Base-by-base conservation (phyloP, 441 rosid genomes). In the Lepidium campestre region DNA sequence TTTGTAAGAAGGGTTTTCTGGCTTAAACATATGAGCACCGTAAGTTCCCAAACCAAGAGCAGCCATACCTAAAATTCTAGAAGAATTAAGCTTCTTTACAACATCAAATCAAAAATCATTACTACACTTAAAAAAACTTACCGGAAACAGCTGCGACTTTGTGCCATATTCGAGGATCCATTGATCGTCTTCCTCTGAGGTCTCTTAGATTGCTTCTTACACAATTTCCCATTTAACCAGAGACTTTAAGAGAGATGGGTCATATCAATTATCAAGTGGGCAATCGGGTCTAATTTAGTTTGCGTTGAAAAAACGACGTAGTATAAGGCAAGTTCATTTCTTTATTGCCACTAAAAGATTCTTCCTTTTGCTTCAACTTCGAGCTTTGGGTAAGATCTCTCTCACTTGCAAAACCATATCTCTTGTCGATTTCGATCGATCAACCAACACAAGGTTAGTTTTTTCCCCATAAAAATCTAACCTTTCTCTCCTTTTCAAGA, bases 21-120 rank as follows among this genome's bases (percentile, higher is more conserved):
- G 99, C 58, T 85, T 91, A 82, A 85, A 93, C 70, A 50, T 77
- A 77, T 93, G 97, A 46, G 90, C 84, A 25, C 97, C 98, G 42
- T 89, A 89, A 17, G 98, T 85, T 41, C 98, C 98, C 71, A 93
- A 79, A 6, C 86, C 97, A 66, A 93, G 85, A 49, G 93, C 97
- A 17, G 93, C 93, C 42, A 86, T 79, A 46, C 97, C 97, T 90
- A 77, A 0, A 64, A 41, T 7, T 2, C 22, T 41, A 27, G 1
- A 49, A 6, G 23, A 61, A 61, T 55, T 34, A 63, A 42, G 6
- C 39, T 68, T 57, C n/a, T 0, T 57, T 35, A 29, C 37, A 45
- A 11, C 2, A 59, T 57, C 63, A 18, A 34, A 59, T 20, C 67
- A 45, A 14, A 40, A 1, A 62, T 27, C 62, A 41, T 15, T 23